Conservation (phyloP, 345 rosid genomes). For the Mangifera indica region DNA sequence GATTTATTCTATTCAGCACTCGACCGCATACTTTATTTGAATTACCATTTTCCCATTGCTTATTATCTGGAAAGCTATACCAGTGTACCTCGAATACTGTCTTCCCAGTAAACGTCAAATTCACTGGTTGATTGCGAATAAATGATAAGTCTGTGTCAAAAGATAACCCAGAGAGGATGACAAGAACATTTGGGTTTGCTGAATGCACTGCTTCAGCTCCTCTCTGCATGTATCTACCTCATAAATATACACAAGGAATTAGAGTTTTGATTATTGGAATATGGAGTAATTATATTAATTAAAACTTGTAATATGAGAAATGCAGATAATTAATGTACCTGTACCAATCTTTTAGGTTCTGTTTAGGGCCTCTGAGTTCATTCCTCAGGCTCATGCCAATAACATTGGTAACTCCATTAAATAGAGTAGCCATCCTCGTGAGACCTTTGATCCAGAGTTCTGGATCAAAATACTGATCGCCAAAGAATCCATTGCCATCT, state of each 20-base stretch:
- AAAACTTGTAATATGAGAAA: too few species aligned
- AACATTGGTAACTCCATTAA: slow-evolving; percentile 57
- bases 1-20: slow-evolving; percentile 49
- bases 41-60: slow-evolving; percentile 67
- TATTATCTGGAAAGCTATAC: slow-evolving; percentile 74
- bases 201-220: slow-evolving; percentile 93
- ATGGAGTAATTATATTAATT: too few species aligned
- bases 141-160: slow-evolving; percentile 76
- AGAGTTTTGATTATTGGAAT: not conserved
- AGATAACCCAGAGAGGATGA: slow-evolving; percentile 78
- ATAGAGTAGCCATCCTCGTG: slow-evolving; percentile 63
- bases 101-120: slow-evolving; percentile 56
- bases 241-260: not conserved
- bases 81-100: slow-evolving; percentile 81
- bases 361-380: too few species aligned
- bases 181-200: slow-evolving; percentile 82
- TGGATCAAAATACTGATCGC: slow-evolving; percentile 76
- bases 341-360: slow-evolving; percentile 86
- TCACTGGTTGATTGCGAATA: slow-evolving; percentile 41
- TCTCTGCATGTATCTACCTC: slow-evolving; percentile 64
- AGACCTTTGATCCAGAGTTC: slow-evolving; percentile 67
- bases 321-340: too few species aligned
- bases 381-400: too few species aligned
- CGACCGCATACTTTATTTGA: slow-evolving; percentile 74
- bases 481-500: slow-evolving; percentile 96